phyloP scores from a whole-genome alignment of 352 stramenopile genomes.

The Phytophthora uliginosa region DNA sequence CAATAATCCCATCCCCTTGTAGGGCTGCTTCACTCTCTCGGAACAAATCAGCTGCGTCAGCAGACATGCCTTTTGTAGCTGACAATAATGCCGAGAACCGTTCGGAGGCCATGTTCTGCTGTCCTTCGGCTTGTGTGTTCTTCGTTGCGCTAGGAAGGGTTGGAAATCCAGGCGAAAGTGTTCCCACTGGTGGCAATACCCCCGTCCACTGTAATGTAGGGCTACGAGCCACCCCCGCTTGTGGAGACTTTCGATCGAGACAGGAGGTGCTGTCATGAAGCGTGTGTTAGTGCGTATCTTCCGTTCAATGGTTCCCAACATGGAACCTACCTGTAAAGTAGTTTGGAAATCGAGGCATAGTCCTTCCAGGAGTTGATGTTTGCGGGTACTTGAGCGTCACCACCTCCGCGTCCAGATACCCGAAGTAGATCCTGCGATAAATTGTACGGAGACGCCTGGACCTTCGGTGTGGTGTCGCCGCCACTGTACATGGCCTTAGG shows the following conservation, averaged over 20 bases:
- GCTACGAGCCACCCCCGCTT: constrained; percentile 2
- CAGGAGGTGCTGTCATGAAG: constrained; percentile 21
- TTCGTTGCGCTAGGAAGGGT: constrained; percentile 25
- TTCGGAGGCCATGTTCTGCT: constrained; percentile 24
- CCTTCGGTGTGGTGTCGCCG: constrained; percentile 19
- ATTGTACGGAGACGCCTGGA: constrained; percentile 28
- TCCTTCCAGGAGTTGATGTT: constrained; percentile 69
- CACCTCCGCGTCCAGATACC: constrained; percentile 11
- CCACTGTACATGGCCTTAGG: constrained; percentile 27
- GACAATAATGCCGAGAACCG: constrained; percentile 66
- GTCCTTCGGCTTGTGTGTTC: neutral
- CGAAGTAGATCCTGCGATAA: constrained; percentile 35
- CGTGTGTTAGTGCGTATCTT: neutral
- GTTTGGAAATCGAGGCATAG: constrained; percentile 78
- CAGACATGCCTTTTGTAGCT: constrained; percentile 58
- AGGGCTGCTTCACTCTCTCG: constrained; percentile 72
- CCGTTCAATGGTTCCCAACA: neutral
- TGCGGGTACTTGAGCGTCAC: constrained; percentile 17
- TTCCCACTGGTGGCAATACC: constrained; percentile 35
- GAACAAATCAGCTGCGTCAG: constrained; percentile 60
- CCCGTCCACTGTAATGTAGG: constrained; percentile 29
- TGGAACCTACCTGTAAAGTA: constrained; percentile 68
- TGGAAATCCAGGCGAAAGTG: constrained; percentile 27
- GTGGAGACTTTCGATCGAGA: constrained; percentile 12
- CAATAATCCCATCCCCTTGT: constrained; percentile 60